Percentiles rank a stretch among this genome's conserved stretches.
Evolutionary conservation across 2,329 filamentous ascomycete genomes (phyloP).

Genomic region (Fusarium foetens): DNA sequence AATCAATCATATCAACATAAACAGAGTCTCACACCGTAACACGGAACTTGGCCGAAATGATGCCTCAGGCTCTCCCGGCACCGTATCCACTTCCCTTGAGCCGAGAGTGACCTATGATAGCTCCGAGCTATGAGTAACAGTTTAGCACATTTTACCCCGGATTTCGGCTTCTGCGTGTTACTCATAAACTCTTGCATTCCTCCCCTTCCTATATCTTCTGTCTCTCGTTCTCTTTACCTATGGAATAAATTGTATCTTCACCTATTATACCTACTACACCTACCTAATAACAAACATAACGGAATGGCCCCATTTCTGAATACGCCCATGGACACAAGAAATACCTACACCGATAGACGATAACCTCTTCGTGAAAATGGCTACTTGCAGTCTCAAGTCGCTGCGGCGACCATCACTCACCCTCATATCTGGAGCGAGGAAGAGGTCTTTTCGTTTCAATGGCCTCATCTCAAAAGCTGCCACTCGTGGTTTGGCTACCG

Average conservation of each 20-base stretch:
- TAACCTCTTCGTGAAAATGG: conserved; percentile 25
- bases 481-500: conserved; percentile 27
- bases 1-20: background rate
- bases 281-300: background rate
- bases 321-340: conserved; percentile 14
- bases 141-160: conserved; percentile 20
- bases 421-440: conserved; percentile 27
- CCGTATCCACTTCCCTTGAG: conserved; percentile 27
- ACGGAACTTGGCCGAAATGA: conserved; percentile 33
- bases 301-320: conserved; percentile 19
- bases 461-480: conserved; percentile 27
- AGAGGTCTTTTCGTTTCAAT: conserved; percentile 15
- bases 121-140: conserved; percentile 34
- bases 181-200: conserved; percentile 9
- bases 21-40: conserved; percentile 11
- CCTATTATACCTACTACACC: background rate
- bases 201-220: background rate
- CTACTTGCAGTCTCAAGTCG: conserved; percentile 36
- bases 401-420: conserved; percentile 34
- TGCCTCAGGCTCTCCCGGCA: conserved; percentile 25
- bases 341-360: conserved; percentile 15
- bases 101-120: conserved; percentile 24
- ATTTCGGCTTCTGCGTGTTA: conserved; percentile 27
- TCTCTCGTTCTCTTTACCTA: background rate
- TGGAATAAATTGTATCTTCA: background rate